Evolutionary conservation across 345 rosid genomes (phyloP).

Genomic region (Syzygium jambos): DNA sequence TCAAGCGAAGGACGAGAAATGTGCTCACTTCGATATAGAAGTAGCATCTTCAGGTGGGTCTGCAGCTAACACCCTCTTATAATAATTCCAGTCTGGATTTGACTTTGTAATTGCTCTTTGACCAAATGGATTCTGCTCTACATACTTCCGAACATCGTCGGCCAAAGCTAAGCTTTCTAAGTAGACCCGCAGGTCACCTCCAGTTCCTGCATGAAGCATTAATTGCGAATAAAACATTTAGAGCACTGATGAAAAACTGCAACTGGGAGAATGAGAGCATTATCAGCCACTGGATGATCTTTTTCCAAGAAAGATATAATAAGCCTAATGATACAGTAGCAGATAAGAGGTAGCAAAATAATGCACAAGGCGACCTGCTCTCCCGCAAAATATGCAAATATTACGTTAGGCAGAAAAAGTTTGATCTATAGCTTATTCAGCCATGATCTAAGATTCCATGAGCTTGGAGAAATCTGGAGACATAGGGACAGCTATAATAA

Average conservation of each 20-base stretch:
- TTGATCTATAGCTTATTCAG: neutral
- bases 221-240: neutral
- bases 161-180: conserved; percentile 56
- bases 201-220: conserved; percentile 40
- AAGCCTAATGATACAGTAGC: neutral
- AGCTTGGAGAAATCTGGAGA: neutral
- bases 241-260: neutral
- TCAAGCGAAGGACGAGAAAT: neutral
- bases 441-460: neutral
- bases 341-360: neutral
- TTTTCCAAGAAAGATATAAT: neutral
- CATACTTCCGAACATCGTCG: conserved; percentile 46
- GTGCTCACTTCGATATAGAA: neutral
- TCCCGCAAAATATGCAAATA: neutral
- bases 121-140: conserved; percentile 68
- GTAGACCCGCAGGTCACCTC: conserved; percentile 72
- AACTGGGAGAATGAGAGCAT: neutral
- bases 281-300: neutral
- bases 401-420: neutral
- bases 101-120: conserved; percentile 55
- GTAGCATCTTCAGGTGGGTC: neutral
- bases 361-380: neutral
- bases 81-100: conserved; percentile 46
- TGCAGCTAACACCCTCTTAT: conserved; percentile 25
- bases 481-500: neutral